These are phyloP conservation scores for Heliamphora pulchella DNA, from an alignment of 179 eudicot genomes.

Conservation along the genomic window DNA sequence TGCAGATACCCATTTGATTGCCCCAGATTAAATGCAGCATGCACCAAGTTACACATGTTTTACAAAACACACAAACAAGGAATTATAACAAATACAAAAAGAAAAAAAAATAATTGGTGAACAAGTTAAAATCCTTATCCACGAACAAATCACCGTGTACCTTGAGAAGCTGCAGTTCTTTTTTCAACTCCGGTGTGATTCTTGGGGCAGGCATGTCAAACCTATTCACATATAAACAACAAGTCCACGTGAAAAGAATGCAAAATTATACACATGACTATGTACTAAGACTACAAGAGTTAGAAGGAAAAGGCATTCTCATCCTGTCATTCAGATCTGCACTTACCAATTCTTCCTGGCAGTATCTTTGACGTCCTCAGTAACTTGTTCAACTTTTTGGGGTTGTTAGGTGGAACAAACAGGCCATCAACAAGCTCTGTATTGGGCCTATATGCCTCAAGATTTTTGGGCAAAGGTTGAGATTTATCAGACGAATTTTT, in stretches of 20 bases:
- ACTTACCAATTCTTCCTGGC: conserved; percentile 67
- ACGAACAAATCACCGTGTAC: conserved; percentile 26
- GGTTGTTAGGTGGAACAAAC: conserved; percentile 72
- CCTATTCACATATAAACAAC: conserved; percentile 36
- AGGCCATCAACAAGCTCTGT: conserved; percentile 74
- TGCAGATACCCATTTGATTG: neutral
- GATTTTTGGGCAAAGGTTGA: conserved; percentile 16
- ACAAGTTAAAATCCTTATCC: too few species aligned
- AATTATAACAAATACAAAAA: neutral
- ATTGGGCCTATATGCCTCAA: conserved; percentile 34
- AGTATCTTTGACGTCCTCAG: conserved; percentile 62
- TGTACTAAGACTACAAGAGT: neutral
- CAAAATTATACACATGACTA: neutral
- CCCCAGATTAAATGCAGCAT: neutral
- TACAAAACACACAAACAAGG: neutral
- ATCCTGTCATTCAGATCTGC: neutral
- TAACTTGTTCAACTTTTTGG: conserved; percentile 56
- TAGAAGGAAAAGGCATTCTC: neutral
- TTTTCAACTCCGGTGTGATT: conserved; percentile 73
- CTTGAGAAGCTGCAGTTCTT: conserved; percentile 79
- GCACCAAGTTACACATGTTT: neutral
- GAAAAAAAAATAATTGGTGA: too few species aligned
- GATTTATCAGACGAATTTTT: conserved; percentile 18
- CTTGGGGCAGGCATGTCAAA: conserved; percentile 90
- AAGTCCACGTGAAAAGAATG: neutral